phyloP scores from a whole-genome alignment of 495 filamentous ascomycete species.

The Aspergillus baeticus region DNA sequence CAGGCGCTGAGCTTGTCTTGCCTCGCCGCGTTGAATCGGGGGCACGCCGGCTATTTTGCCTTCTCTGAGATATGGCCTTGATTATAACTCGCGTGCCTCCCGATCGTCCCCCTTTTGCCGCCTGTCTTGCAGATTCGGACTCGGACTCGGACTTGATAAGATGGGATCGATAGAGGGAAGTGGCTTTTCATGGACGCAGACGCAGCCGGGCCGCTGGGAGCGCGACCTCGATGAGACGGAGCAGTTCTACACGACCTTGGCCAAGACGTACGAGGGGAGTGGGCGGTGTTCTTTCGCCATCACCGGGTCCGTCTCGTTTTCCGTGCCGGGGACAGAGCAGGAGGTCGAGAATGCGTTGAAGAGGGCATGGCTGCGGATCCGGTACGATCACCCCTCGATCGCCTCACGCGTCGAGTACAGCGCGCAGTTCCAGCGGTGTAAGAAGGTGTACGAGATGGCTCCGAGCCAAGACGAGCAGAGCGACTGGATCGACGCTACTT shows the following conservation, averaged over 20 bases:
- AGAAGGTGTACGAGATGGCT: slow-evolving; percentile 37
- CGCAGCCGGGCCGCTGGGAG: slow-evolving; percentile 29
- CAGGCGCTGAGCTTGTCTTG: no score
- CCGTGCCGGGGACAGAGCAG: neutral
- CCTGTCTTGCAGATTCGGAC: no score
- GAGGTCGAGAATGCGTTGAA: slow-evolving; percentile 29
- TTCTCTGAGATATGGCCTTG: neutral
- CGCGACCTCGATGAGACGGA: slow-evolving; percentile 47
- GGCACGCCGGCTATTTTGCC: neutral
- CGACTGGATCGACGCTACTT: slow-evolving; percentile 38
- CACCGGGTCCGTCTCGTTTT: slow-evolving; percentile 27
- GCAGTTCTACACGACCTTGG: slow-evolving; percentile 36
- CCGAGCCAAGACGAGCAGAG: slow-evolving; percentile 11
- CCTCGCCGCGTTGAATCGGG: neutral
- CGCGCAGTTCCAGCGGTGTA: slow-evolving; percentile 23
- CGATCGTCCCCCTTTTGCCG: neutral
- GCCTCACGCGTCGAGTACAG: slow-evolving; percentile 35
- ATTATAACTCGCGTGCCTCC: neutral
- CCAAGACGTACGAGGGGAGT: slow-evolving; percentile 35
- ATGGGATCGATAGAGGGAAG: slow-evolving; percentile 5
- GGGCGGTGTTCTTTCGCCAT: slow-evolving; percentile 43
- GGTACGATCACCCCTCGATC: slow-evolving; percentile 44
- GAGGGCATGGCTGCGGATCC: slow-evolving; percentile 40
- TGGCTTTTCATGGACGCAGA: slow-evolving; percentile 11
- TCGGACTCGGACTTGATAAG: no score